Conservation (phyloP, 2,329 filamentous ascomycete genomes). For the Fusarium sterilihyphosum region DNA sequence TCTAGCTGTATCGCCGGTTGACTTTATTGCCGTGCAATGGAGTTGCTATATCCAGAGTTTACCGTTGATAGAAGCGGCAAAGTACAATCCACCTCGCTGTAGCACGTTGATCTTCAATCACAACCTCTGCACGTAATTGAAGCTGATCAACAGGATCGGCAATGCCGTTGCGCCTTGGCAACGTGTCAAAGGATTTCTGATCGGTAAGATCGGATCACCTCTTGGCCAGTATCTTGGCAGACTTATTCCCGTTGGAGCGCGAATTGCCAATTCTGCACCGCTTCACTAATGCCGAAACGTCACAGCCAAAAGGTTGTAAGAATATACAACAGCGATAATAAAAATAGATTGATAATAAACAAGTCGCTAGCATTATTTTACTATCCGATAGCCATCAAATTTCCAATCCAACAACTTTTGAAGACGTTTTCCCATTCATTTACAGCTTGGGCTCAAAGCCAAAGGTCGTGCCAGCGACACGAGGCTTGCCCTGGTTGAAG, state of each 20-base stretch:
- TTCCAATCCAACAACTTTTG: background rate
- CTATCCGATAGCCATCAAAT: background rate
- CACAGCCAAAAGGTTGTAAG: constrained; percentile 4
- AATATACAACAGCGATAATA: background rate
- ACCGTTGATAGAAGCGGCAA: background rate
- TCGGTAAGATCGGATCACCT: constrained; percentile 16
- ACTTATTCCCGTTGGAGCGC: background rate
- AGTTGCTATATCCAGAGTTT: background rate
- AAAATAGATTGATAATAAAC: constrained; percentile 4
- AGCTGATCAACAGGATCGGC: constrained; percentile 11
- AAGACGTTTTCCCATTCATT: background rate
- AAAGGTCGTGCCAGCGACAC: constrained; percentile 62
- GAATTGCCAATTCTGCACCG: background rate
- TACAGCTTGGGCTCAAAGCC: constrained; percentile 60
- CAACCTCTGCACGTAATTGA: background rate
- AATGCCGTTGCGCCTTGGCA: background rate
- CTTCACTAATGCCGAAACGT: background rate
- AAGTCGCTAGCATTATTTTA: constrained; percentile 17
- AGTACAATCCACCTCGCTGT: background rate
- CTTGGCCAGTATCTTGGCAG: constrained; percentile 12
- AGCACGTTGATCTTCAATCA: background rate
- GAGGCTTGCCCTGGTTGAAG: constrained; percentile 63
- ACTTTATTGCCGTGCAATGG: background rate
- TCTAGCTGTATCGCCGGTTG: background rate
- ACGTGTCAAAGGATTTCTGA: constrained; percentile 8